Conservation (phyloP, 2,329 filamentous ascomycete genomes). For the Fusarium siculi region DNA sequence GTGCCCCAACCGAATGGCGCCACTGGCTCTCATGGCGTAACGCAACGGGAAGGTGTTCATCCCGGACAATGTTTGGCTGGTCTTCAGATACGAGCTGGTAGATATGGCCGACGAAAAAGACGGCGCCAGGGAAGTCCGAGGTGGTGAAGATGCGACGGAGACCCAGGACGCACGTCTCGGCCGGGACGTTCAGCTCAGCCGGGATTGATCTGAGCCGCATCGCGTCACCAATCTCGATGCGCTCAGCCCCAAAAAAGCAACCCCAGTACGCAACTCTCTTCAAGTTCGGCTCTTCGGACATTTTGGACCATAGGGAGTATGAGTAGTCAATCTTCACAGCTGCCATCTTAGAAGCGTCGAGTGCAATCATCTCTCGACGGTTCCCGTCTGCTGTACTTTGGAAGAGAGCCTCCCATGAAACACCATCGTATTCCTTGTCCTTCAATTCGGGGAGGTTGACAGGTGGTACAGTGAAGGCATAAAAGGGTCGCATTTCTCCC, state of each 20-base stretch:
- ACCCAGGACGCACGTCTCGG: conserved; percentile 50
- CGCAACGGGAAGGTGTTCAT: conserved; percentile 55
- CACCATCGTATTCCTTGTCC: conserved; percentile 53
- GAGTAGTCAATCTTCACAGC: conserved; percentile 61
- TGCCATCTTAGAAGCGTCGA: conserved; percentile 64
- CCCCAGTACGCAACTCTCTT: conserved; percentile 56
- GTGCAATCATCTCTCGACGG: conserved; percentile 54
- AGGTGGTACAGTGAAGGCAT: conserved; percentile 62
- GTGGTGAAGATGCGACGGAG: conserved; percentile 54
- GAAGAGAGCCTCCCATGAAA: conserved; percentile 56
- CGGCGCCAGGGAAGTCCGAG: conserved; percentile 48
- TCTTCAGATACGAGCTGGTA: conserved; percentile 50
- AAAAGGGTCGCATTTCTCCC: conserved; percentile 59
- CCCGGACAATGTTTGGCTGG: conserved; percentile 45
- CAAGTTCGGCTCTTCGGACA: conserved; percentile 45
- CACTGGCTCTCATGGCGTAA: conserved; percentile 54
- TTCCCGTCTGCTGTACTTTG: conserved; percentile 47
- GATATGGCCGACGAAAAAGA: conserved; percentile 56
- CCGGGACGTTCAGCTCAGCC: conserved; percentile 49
- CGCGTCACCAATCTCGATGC: conserved; percentile 59
- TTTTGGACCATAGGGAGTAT: conserved; percentile 59
- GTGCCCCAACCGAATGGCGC: conserved; percentile 49
- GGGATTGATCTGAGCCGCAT: conserved; percentile 59
- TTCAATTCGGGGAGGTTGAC: conserved; percentile 54
- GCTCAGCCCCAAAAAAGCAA: conserved; percentile 63